phyloP scores from a whole-genome alignment of 768 basidiomycete genomes.

The Leccinum obscurum region DNA sequence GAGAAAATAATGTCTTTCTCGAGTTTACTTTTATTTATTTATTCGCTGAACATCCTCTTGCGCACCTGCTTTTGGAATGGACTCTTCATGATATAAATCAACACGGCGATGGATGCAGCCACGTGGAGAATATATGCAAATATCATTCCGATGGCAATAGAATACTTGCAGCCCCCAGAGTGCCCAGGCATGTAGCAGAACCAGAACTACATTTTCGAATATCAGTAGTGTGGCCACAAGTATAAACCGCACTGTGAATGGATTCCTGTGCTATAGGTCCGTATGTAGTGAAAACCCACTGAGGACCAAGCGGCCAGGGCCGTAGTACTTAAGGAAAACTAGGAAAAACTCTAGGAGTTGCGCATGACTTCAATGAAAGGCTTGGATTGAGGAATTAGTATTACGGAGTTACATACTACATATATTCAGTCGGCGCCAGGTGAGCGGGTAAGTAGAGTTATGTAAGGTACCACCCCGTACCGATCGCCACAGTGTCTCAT shows the following conservation, averaged over 20 bases:
- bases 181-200: conserved; percentile 20
- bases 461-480: too few relatives aligned
- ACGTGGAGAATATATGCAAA: conserved; percentile 6
- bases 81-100: neutral
- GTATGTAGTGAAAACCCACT: neutral
- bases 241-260: conserved; percentile 9
- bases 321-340: too few relatives aligned
- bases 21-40: neutral
- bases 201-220: neutral
- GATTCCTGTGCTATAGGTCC: conserved; percentile 4
- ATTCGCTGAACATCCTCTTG: neutral
- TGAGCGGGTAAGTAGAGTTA: too few relatives aligned
- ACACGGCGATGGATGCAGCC: neutral
- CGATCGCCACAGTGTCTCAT: too few relatives aligned
- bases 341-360: too few relatives aligned
- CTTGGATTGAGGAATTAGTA: too few relatives aligned
- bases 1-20: neutral
- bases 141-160: conserved; percentile 7
- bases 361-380: too few relatives aligned
- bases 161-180: conserved; percentile 10
- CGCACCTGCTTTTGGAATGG: neutral
- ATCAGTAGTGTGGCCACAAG: too few relatives aligned
- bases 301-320: neutral
- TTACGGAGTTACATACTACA: too few relatives aligned
- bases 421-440: too few relatives aligned